Percentiles rank a stretch among this genome's conserved stretches.
Evolutionary conservation across 108 stramenopile species (phyloP).

Genomic region (Epithemia pelagica): DNA sequence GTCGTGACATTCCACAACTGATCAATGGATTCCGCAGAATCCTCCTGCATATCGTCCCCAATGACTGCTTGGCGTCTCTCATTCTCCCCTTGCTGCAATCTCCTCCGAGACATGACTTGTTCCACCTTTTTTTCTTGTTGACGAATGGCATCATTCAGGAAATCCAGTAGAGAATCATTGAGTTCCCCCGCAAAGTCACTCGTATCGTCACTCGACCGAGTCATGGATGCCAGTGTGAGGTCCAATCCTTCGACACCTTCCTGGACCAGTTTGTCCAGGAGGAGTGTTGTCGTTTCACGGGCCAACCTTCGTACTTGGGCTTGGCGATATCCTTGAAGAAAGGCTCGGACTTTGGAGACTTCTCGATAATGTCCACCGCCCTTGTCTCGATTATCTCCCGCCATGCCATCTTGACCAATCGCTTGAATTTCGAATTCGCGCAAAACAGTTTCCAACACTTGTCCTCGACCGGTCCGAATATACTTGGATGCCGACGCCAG

Average conservation of each 20-base stretch:
- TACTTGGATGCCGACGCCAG: constrained; percentile 46
- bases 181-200: constrained; percentile 49
- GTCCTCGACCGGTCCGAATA: constrained; percentile 52
- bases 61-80: background rate
- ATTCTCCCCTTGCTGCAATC: no score
- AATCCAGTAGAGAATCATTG: constrained; percentile 70
- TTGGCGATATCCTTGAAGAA: constrained; percentile 72
- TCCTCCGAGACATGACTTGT: constrained; percentile 12
- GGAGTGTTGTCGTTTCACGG: constrained; percentile 66
- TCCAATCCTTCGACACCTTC: constrained; percentile 78
- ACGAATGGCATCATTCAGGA: constrained; percentile 73
- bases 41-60: constrained; percentile 16
- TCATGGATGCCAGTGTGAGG: constrained; percentile 66
- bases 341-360: constrained; percentile 69
- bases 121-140: constrained; percentile 73
- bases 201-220: constrained; percentile 49
- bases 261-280: constrained; percentile 63
- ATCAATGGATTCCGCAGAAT: constrained; percentile 35
- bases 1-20: constrained; percentile 58
- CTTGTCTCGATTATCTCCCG: constrained; percentile 56
- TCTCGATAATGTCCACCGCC: constrained; percentile 82
- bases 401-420: constrained; percentile 78
- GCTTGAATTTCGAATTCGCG: constrained; percentile 72
- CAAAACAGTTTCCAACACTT: constrained; percentile 57
- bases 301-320: constrained; percentile 72